These are phyloP conservation scores for Chrysopogon serrulatus DNA, from an alignment of 176 grass and related monocot genomes.

Conservation along the genomic window DNA sequence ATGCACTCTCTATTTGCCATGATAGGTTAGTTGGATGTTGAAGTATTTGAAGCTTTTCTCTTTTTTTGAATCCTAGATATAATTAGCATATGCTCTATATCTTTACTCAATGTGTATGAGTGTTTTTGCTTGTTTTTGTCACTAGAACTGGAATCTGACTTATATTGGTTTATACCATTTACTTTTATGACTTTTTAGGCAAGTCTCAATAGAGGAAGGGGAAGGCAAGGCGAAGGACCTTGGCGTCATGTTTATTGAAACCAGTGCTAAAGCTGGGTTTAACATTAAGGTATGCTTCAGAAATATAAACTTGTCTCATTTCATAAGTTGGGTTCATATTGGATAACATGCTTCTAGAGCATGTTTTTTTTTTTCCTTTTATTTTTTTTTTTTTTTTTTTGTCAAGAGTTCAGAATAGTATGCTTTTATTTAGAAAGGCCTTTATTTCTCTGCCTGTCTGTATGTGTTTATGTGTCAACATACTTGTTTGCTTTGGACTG, in stretches of 20 bases:
- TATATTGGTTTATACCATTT: neutral
- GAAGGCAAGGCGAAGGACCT: slow-evolving; percentile 94
- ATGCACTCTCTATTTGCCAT: neutral
- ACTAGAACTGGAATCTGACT: neutral
- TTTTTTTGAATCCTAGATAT: neutral
- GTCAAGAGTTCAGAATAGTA: neutral
- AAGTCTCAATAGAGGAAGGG: slow-evolving; percentile 99
- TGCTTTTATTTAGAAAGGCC: neutral
- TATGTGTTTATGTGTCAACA: neutral
- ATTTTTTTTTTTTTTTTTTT: neutral
- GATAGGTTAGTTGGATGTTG: neutral
- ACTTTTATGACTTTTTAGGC: slow-evolving; percentile 25
- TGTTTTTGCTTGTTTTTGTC: neutral
- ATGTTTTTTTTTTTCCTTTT: too few species aligned
- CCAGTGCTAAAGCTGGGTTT: slow-evolving; percentile 99
- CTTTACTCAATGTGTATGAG: neutral
- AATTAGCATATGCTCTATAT: neutral
- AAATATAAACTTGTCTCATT: slow-evolving; percentile 7
- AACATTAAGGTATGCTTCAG: slow-evolving; percentile 82
- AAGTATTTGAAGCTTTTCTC: neutral
- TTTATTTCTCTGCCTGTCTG: neutral
- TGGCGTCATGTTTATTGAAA: slow-evolving; percentile 98
- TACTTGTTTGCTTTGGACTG: slow-evolving; percentile 9
- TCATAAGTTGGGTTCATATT: neutral
- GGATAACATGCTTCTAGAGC: neutral